These are phyloP conservation scores for Chamaecyparis obtusa DNA, from an alignment of 75 land plant genomes.

Conservation along the genomic window DNA sequence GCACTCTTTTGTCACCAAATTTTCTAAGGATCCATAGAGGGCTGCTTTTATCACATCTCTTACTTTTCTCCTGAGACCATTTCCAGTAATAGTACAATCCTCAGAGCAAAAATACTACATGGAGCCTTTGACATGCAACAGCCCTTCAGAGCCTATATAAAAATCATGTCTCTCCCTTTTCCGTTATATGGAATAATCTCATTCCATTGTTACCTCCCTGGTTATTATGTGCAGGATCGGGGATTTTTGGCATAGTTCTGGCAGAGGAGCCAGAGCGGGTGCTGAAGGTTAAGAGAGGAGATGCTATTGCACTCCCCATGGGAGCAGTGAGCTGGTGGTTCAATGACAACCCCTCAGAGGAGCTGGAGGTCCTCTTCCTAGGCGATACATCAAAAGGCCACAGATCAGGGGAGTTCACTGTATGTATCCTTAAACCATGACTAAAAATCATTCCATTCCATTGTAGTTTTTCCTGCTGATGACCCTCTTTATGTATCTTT, in stretches of 20 bases:
- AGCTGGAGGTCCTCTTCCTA: conserved; percentile 52
- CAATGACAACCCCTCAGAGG: conserved; percentile 45
- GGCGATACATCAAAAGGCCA: conserved; percentile 72
- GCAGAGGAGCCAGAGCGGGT: conserved; percentile 66
- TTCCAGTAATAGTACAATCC: too few relatives aligned
- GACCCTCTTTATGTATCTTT: background rate
- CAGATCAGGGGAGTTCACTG: conserved; percentile 59
- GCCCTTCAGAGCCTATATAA: background rate
- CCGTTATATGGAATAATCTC: background rate
- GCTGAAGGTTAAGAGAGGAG: conserved; percentile 59
- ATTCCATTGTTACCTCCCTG: background rate
- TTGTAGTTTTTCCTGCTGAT: background rate
- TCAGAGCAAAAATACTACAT: too few relatives aligned
- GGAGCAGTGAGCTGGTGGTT: conserved; percentile 79
- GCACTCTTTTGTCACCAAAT: too few relatives aligned
- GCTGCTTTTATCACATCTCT: too few relatives aligned
- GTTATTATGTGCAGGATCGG: conserved; percentile 36
- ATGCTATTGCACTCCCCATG: conserved; percentile 61
- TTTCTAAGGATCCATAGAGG: too few relatives aligned
- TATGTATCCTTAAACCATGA: conserved; percentile 3
- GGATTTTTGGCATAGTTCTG: conserved; percentile 56
- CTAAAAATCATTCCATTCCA: background rate
- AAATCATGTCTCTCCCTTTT: background rate
- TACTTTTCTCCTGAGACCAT: background rate
- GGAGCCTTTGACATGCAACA: background rate